These are phyloP conservation scores for Alternaria ventricosa DNA, from an alignment of 2,329 filamentous ascomycete genomes.

Conservation along the genomic window DNA sequence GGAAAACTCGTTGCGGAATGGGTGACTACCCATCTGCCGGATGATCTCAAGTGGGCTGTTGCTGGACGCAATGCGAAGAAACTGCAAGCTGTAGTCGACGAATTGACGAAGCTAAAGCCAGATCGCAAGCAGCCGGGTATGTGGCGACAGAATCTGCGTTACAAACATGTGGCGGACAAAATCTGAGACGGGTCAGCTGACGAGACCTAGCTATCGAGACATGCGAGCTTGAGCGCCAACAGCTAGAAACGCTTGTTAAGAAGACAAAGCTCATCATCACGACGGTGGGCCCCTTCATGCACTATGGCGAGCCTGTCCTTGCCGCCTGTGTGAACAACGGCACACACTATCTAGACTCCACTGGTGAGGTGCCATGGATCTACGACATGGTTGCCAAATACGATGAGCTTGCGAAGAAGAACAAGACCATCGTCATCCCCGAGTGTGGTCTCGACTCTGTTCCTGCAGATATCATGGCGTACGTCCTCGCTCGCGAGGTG, in stretches of 20 bases:
- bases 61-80: constrained; percentile 82
- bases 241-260: constrained; percentile 59
- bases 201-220: constrained; percentile 47
- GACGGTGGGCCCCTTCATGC: constrained; percentile 68
- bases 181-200: constrained; percentile 1
- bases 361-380: constrained; percentile 70
- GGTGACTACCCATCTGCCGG: constrained; percentile 73
- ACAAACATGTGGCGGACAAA: not conserved
- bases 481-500: constrained; percentile 60
- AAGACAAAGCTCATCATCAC: constrained; percentile 67
- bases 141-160: not conserved
- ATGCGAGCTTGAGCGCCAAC: constrained; percentile 54
- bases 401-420: constrained; percentile 64
- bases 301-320: constrained; percentile 69
- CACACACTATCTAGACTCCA: constrained; percentile 72
- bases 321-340: constrained; percentile 69
- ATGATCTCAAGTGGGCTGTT: constrained; percentile 84
- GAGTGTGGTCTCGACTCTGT: constrained; percentile 67
- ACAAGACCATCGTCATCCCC: constrained; percentile 66
- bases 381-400: constrained; percentile 68
- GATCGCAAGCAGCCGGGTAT: constrained; percentile 75
- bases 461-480: constrained; percentile 64
- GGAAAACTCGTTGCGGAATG: constrained; percentile 78
- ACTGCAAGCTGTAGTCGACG: constrained; percentile 70
- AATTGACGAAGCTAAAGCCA: constrained; percentile 70